phyloP scores from a whole-genome alignment of 441 rosid genomes.

The Melastoma candidum region DNA sequence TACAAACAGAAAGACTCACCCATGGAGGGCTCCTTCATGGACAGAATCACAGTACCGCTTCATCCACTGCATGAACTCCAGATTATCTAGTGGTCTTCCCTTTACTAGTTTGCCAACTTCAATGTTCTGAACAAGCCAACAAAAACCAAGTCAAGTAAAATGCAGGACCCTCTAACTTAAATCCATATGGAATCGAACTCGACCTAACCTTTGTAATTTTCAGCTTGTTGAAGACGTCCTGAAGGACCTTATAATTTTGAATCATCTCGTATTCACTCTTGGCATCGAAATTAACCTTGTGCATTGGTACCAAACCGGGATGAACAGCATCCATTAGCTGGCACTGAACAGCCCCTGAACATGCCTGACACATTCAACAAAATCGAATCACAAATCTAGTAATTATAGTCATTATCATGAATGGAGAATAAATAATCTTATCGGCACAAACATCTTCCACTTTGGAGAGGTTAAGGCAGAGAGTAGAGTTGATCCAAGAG shows the following conservation, averaged over 20 bases:
- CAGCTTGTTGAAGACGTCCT: slow-evolving; percentile 76
- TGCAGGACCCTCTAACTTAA: not conserved
- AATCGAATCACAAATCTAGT: too few relatives aligned
- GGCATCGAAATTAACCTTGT: slow-evolving; percentile 93
- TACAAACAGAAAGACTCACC: slow-evolving; percentile 21
- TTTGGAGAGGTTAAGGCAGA: too few relatives aligned
- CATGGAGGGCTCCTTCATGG: slow-evolving; percentile 41
- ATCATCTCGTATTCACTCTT: slow-evolving; percentile 97
- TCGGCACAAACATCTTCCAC: too few relatives aligned
- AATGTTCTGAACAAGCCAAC: slow-evolving; percentile 35
- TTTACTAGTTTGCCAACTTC: slow-evolving; percentile 86
- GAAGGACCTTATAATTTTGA: slow-evolving; percentile 68
- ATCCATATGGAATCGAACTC: too few relatives aligned
- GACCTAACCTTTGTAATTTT: slow-evolving; percentile 66
- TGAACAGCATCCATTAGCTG: slow-evolving; percentile 22
- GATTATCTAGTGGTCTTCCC: slow-evolving; percentile 87
- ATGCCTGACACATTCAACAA: slow-evolving; percentile 36
- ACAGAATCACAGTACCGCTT: slow-evolving; percentile 87
- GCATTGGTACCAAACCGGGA: slow-evolving; percentile 80
- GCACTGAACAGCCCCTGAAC: slow-evolving; percentile 87
- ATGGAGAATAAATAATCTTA: too few relatives aligned
- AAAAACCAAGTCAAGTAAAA: not conserved
- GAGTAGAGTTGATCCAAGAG: too few relatives aligned
- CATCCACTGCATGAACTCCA: slow-evolving; percentile 99
- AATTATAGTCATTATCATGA: too few relatives aligned